These are phyloP conservation scores for Pseudisothecium myosuroides DNA, from an alignment of 225 moss, liverwort and hornwort species.

Conservation along the genomic window DNA sequence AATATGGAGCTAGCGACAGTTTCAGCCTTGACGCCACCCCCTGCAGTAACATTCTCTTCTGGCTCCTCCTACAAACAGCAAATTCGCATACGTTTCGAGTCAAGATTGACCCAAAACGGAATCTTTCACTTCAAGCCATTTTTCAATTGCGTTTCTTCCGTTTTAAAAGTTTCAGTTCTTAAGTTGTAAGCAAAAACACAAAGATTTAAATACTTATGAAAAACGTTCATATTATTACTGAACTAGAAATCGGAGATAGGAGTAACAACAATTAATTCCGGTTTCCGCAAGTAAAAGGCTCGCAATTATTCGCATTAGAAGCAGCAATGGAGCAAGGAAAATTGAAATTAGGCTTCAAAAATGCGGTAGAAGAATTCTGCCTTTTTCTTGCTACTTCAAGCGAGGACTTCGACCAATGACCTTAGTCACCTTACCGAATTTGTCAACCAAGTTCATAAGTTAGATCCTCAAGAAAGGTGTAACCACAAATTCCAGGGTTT, in stretches of 20 bases:
- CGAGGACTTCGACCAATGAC: background rate
- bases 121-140: background rate
- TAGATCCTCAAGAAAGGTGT: background rate
- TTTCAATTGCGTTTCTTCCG: background rate
- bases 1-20: background rate
- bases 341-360: background rate
- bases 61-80: conserved; percentile 11
- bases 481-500: background rate
- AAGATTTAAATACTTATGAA: background rate
- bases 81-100: background rate
- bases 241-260: background rate
- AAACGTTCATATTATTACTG: background rate
- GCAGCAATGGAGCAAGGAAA: background rate
- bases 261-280: background rate
- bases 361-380: background rate
- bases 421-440: background rate
- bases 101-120: background rate
- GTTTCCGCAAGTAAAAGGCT: background rate
- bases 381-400: background rate
- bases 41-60: background rate
- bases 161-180: background rate
- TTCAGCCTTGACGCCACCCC: conserved; percentile 10
- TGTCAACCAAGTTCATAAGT: background rate
- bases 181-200: background rate
- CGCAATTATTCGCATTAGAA: background rate